Percentiles rank a stretch among this genome's conserved stretches.
These are phyloP conservation scores for Ascochyta fabae DNA, from an alignment of 2,329 filamentous ascomycete genomes.

Conservation along the genomic window DNA sequence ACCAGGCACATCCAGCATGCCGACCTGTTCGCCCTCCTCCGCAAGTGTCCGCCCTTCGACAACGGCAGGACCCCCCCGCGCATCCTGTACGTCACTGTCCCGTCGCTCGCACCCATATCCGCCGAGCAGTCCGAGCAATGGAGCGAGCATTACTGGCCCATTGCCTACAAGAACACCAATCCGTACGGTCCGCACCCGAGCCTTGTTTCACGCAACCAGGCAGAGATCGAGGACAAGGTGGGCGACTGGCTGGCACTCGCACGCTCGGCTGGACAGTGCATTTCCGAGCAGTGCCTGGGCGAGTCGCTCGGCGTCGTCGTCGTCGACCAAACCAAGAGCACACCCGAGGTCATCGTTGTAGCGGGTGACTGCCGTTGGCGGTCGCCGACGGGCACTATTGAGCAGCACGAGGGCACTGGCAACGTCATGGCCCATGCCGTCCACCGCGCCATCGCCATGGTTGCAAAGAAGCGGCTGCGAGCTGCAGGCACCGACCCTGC, in stretches of 20 bases:
- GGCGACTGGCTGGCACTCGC: conserved; percentile 73
- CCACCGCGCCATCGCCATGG: conserved; percentile 81
- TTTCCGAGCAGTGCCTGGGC: conserved; percentile 65
- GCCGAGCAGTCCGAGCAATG: conserved; percentile 76
- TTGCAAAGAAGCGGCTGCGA: conserved; percentile 64
- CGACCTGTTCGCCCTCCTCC: conserved; percentile 50
- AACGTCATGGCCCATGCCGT: conserved; percentile 82
- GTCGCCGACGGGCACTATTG: conserved; percentile 39
- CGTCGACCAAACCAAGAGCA: conserved; percentile 62
- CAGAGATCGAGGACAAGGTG: conserved; percentile 70
- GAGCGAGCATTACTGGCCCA: conserved; percentile 81
- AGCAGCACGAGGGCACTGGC: conserved; percentile 55
- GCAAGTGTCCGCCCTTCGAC: conserved; percentile 49
- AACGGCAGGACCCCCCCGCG: conserved; percentile 53
- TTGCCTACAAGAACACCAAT: conserved; percentile 85
- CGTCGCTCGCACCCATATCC: conserved; percentile 75
- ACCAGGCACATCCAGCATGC: conserved; percentile 59
- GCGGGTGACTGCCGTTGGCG: conserved; percentile 79
- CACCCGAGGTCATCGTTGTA: conserved; percentile 68
- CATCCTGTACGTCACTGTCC: conserved; percentile 71
- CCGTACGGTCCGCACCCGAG: conserved; percentile 83
- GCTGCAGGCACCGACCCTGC: conserved; percentile 42
- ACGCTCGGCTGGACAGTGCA: conserved; percentile 66
- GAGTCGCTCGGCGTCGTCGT: conserved; percentile 77
- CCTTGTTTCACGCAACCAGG: conserved; percentile 72